These are phyloP conservation scores for Cladorrhinum sp. DNA, from an alignment of 2,329 filamentous ascomycete genomes.

Conservation along the genomic window DNA sequence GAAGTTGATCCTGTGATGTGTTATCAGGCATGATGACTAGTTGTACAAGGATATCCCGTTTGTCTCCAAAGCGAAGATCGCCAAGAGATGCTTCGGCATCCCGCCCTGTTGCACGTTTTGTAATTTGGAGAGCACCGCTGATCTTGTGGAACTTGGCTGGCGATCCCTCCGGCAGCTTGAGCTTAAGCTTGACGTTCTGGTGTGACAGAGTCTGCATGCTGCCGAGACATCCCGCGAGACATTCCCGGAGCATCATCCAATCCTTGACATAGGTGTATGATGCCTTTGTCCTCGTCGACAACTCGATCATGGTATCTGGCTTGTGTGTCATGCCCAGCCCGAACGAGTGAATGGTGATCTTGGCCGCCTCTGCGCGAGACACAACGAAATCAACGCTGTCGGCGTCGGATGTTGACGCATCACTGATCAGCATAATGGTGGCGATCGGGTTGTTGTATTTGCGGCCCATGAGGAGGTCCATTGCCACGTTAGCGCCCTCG, in stretches of 20 bases:
- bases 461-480: conserved; percentile 97
- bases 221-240: conserved; percentile 87
- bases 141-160: conserved; percentile 99
- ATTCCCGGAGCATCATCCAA: conserved; percentile 99
- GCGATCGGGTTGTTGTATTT: conserved; percentile 95
- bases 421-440: conserved; percentile 93
- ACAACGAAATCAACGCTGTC: conserved; percentile 98
- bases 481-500: conserved; percentile 94
- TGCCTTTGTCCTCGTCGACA: conserved; percentile 92
- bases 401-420: conserved; percentile 88
- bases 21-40: conserved; percentile 88
- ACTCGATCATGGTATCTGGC: conserved; percentile 96
- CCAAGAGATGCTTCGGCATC: conserved; percentile 91
- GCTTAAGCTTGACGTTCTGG: conserved; percentile 94
- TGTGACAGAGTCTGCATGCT: conserved; percentile 93
- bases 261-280: conserved; percentile 99
- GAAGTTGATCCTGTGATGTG: conserved; percentile 74
- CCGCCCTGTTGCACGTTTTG: conserved; percentile 89
- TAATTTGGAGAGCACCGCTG: conserved; percentile 91
- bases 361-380: conserved; percentile 92
- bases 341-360: conserved; percentile 97
- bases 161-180: conserved; percentile 90
- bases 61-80: conserved; percentile 92
- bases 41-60: conserved; percentile 88
- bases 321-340: conserved; percentile 96